phyloP scores from a whole-genome alignment of 2,329 filamentous ascomycete genomes.

The Hymenoscyphus infarciens region DNA sequence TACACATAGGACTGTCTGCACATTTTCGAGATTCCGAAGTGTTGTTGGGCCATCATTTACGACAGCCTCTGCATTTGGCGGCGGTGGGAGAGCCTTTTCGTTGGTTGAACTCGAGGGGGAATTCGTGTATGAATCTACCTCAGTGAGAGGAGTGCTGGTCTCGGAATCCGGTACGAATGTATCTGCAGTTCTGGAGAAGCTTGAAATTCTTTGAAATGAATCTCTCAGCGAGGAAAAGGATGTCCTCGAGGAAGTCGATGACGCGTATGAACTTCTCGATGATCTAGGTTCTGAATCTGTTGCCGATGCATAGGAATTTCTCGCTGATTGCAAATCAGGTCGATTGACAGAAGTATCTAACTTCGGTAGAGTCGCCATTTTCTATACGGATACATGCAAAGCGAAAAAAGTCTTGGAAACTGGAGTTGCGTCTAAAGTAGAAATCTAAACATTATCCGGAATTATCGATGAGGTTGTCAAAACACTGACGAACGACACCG shows the following conservation, averaged over 20 bases:
- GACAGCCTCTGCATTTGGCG: neutral
- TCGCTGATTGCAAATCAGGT: neutral
- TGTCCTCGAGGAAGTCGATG: constrained; percentile 11
- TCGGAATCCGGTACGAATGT: constrained; percentile 14
- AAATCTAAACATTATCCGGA: neutral
- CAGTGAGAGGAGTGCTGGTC: constrained; percentile 7
- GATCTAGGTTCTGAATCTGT: constrained; percentile 15
- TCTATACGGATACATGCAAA: neutral
- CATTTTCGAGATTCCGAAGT: constrained; percentile 18
- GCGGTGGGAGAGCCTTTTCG: neutral
- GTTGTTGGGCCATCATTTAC: constrained; percentile 21
- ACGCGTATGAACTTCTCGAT: constrained; percentile 14
- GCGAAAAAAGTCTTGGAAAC: neutral
- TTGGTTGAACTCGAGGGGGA: neutral
- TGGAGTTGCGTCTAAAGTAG: no score
- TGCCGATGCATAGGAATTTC: constrained; percentile 18
- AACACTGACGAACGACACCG: neutral
- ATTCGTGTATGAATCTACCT: constrained; percentile 9
- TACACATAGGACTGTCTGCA: constrained; percentile 21
- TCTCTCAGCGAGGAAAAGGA: constrained; percentile 38
- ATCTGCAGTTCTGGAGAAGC: constrained; percentile 21
- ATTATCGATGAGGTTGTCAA: neutral
- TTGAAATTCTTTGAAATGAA: constrained; percentile 32
- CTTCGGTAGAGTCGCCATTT: constrained; percentile 16
- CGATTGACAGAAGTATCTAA: constrained; percentile 15